A percentile compares a stretch with the other conserved stretches of the same genome.
phyloP scores from a whole-genome alignment of 2,329 filamentous ascomycete genomes.

The Trichoderma citrinoviride region DNA sequence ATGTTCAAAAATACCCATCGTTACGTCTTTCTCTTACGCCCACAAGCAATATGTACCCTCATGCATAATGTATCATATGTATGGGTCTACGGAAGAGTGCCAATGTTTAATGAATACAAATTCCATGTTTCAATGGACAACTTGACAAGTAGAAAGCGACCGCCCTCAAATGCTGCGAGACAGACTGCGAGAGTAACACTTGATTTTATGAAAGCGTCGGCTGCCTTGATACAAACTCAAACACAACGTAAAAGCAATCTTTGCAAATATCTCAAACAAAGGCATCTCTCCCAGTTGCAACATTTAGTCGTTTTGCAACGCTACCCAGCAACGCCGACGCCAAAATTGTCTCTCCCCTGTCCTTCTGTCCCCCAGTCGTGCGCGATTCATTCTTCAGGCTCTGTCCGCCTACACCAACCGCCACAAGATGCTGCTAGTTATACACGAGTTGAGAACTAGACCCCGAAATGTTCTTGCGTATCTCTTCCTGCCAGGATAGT shows the following conservation, averaged over 20 bases:
- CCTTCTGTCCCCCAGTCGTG: slow-evolving; percentile 3
- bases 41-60: no score
- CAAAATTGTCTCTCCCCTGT: neutral
- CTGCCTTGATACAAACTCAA: neutral
- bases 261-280: neutral
- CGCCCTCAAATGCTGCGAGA: neutral
- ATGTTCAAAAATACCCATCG: no score
- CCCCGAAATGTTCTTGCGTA: neutral
- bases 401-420: neutral
- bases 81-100: no score
- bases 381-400: slow-evolving; percentile 7
- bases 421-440: slow-evolving; percentile 3
- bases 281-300: neutral
- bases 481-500: neutral
- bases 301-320: slow-evolving; percentile 1
- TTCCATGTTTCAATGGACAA: no score
- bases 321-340: slow-evolving; percentile 15
- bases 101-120: no score
- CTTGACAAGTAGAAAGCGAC: no score
- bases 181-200: no score
- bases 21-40: no score
- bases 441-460: neutral
- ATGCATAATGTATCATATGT: no score
- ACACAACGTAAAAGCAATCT: slow-evolving; percentile 7
- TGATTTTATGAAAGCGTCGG: no score